Conservation (phyloP, 2,329 filamentous ascomycete genomes). For the Trichoderma aggressivum region DNA sequence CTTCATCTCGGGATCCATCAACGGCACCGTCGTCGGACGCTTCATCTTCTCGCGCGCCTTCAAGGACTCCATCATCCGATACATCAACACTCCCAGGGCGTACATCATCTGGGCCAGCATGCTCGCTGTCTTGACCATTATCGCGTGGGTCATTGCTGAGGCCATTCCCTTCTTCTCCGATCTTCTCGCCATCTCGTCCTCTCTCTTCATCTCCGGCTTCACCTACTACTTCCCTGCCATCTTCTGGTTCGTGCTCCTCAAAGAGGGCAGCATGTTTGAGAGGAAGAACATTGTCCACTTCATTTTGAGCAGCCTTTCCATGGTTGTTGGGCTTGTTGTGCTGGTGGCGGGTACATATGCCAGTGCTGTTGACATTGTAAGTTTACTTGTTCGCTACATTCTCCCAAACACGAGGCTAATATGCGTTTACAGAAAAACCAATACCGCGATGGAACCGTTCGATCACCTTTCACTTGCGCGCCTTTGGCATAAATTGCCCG, state of each 20-base stretch:
- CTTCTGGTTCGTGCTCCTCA: slow-evolving; percentile 40
- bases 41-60: slow-evolving; percentile 47
- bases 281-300: slow-evolving; percentile 27
- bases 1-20: slow-evolving; percentile 70
- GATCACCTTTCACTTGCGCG: slow-evolving; percentile 19
- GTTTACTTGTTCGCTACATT: neutral
- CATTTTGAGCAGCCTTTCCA: slow-evolving; percentile 26
- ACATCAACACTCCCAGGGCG: slow-evolving; percentile 47
- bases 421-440: slow-evolving; percentile 15
- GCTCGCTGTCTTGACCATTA: slow-evolving; percentile 53
- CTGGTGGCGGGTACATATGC: slow-evolving; percentile 28
- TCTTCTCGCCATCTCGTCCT: slow-evolving; percentile 52
- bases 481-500: slow-evolving; percentile 10
- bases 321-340: slow-evolving; percentile 27
- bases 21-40: slow-evolving; percentile 47
- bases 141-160: slow-evolving; percentile 68
- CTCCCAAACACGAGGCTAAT: slow-evolving; percentile 5
- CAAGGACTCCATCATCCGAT: slow-evolving; percentile 42
- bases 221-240: slow-evolving; percentile 38
- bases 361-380: slow-evolving; percentile 29
- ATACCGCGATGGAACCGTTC: slow-evolving; percentile 13
- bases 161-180: slow-evolving; percentile 70
- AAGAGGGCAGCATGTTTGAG: slow-evolving; percentile 27
- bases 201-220: slow-evolving; percentile 45
- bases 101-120: slow-evolving; percentile 58